phyloP scores from a whole-genome alignment of 2,329 filamentous ascomycete species.

The Huntiella abstrusa region DNA sequence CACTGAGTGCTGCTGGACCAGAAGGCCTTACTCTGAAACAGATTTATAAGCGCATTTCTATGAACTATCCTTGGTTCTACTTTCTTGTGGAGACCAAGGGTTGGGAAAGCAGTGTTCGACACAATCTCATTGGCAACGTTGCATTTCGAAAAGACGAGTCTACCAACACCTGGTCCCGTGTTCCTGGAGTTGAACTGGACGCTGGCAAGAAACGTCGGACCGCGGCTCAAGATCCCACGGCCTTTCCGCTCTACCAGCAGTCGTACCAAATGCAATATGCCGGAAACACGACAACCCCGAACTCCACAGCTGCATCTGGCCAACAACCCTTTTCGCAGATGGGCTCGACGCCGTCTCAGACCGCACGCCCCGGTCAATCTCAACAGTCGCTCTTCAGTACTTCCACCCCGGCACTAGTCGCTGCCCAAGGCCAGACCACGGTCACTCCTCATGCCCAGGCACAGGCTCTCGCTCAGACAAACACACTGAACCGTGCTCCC shows the following conservation, averaged over 20 bases:
- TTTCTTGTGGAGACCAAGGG: constrained; percentile 42
- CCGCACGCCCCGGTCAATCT: constrained; percentile 1
- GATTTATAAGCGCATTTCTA: constrained; percentile 43
- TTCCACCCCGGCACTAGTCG: constrained; percentile 7
- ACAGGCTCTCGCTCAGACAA: constrained; percentile 4
- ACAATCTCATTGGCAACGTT: constrained; percentile 43
- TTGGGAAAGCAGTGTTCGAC: constrained; percentile 48
- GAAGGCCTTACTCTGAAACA: constrained; percentile 40
- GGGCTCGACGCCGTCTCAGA: background rate
- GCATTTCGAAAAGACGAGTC: constrained; percentile 40
- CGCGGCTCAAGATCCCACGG: constrained; percentile 28
- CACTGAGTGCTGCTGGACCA: constrained; percentile 32
- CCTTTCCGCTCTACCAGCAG: constrained; percentile 18
- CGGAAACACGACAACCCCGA: background rate
- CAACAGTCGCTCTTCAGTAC: constrained; percentile 4
- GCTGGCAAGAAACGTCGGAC: constrained; percentile 42
- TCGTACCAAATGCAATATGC: constrained; percentile 10
- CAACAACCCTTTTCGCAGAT: constrained; percentile 5
- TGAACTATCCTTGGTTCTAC: constrained; percentile 39
- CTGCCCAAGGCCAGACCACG: constrained; percentile 9
- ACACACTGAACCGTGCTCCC: constrained; percentile 2
- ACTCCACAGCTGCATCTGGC: background rate
- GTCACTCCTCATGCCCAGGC: constrained; percentile 7
- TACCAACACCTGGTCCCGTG: constrained; percentile 37
- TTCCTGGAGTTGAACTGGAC: constrained; percentile 38